Conservation (phyloP, 139 green algal genomes). For the Coccomyxa sp. region DNA sequence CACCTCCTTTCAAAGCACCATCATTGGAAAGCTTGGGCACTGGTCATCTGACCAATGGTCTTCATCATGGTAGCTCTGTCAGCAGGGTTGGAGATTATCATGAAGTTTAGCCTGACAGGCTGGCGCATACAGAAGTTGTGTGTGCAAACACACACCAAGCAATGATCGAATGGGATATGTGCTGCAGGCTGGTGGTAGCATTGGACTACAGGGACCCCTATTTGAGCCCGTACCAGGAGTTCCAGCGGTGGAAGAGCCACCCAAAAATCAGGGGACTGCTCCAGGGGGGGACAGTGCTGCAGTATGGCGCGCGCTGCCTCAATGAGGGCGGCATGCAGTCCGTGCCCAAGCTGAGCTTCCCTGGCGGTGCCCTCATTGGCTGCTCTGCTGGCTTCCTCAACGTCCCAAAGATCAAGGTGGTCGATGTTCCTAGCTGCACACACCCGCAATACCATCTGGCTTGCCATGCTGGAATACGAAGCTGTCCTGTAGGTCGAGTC, state of each 20-base stretch:
- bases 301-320: constrained; percentile 42
- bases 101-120: no score
- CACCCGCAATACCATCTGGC: no score
- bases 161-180: background rate
- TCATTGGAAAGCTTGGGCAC: no score
- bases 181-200: constrained; percentile 60
- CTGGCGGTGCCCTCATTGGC: constrained; percentile 88
- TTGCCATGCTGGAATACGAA: no score
- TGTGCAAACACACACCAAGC: no score
- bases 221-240: constrained; percentile 75
- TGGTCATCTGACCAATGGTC: no score
- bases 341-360: constrained; percentile 80
- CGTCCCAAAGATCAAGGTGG: constrained; percentile 87
- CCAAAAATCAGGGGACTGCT: constrained; percentile 67
- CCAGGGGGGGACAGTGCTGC: constrained; percentile 76
- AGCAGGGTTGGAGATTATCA: no score
- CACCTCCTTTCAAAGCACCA: background rate
- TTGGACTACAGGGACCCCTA: constrained; percentile 90
- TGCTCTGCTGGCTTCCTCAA: constrained; percentile 92
- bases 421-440: background rate
- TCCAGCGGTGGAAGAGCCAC: constrained; percentile 86
- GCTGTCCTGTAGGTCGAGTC: no score
- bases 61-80: no score
- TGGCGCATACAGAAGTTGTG: no score
- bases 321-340: constrained; percentile 91